phyloP scores from a whole-genome alignment of 75 land plant genomes.

The Pinus tabuliformis region DNA sequence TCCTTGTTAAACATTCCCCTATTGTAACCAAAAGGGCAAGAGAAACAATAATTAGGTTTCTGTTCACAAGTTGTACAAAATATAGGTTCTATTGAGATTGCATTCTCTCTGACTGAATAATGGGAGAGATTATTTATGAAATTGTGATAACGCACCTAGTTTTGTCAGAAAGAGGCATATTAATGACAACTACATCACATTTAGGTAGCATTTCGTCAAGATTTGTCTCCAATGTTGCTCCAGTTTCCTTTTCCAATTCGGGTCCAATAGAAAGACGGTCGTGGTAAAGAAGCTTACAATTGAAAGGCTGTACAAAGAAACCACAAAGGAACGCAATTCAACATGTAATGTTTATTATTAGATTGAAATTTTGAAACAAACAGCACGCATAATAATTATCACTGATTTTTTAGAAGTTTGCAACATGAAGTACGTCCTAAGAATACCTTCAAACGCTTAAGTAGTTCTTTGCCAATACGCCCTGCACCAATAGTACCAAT shows the following conservation, averaged over 20 bases:
- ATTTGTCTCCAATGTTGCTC: slow-evolving; percentile 75
- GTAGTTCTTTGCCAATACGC: too few species aligned
- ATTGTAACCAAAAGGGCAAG: background rate
- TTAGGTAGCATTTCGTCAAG: slow-evolving; percentile 80
- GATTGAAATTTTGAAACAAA: too few species aligned
- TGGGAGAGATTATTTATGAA: background rate
- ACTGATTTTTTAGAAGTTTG: too few species aligned
- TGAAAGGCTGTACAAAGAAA: slow-evolving; percentile 49
- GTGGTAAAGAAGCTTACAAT: slow-evolving; percentile 86
- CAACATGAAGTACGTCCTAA: too few species aligned
- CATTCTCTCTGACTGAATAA: background rate
- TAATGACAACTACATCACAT: slow-evolving; percentile 87
- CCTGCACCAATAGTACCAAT: too few species aligned
- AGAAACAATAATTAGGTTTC: slow-evolving; percentile 2
- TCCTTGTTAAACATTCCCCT: slow-evolving; percentile 86
- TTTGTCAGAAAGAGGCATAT: slow-evolving; percentile 85
- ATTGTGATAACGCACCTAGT: slow-evolving; percentile 45
- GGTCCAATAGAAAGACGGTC: slow-evolving; percentile 71
- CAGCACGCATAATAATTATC: too few species aligned
- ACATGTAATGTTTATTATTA: background rate
- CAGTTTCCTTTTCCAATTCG: slow-evolving; percentile 68
- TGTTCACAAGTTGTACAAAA: background rate
- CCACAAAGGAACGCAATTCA: background rate
- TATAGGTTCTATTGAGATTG: background rate
- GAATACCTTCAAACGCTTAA: too few species aligned